A percentile compares a stretch with the other conserved stretches of the same genome.
phyloP scores from a whole-genome alignment of 1,139 yeast species.

The Protomyces inundatus region DNA sequence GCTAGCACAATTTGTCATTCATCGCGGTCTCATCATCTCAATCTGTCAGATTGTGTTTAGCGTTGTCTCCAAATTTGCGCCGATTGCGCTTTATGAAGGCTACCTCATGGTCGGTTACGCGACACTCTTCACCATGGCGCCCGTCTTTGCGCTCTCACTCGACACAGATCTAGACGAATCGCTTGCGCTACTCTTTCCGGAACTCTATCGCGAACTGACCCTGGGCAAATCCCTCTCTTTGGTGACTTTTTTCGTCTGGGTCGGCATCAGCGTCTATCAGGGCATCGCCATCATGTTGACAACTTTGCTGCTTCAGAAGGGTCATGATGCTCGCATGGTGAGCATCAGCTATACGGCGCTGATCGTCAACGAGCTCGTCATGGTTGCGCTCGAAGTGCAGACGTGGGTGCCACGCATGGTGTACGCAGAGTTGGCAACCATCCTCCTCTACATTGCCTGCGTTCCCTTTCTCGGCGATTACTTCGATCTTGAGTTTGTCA shows the following conservation, averaged over 20 bases:
- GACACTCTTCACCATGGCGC: constrained; percentile 95
- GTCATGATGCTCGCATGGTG: constrained; percentile 58
- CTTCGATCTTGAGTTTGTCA: constrained; percentile 64
- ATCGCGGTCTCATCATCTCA: constrained; percentile 87
- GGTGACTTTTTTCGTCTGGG: constrained; percentile 88
- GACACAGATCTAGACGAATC: constrained; percentile 91
- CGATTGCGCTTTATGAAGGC: constrained; percentile 81
- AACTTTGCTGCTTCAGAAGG: constrained; percentile 10
- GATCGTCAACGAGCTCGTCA: constrained; percentile 75
- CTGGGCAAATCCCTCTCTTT: constrained; percentile 81
- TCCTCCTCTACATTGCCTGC: constrained; percentile 61
- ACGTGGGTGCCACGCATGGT: constrained; percentile 72
- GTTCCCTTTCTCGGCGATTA: constrained; percentile 81
- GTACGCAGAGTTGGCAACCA: constrained; percentile 64
- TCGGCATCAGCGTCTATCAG: constrained; percentile 76
- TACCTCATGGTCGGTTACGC: constrained; percentile 99
- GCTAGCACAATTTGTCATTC: constrained; percentile 90
- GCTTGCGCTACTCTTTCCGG: constrained; percentile 86
- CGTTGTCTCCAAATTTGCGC: constrained; percentile 79
- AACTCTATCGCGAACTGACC: constrained; percentile 84
- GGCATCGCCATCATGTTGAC: constrained; percentile 45
- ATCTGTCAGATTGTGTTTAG: constrained; percentile 96
- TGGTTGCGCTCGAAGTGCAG: constrained; percentile 89
- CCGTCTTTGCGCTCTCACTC: constrained; percentile 86
- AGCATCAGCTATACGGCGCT: constrained; percentile 76